Conservation (phyloP, 148 eudicot genomes). For the Rhododendron mucronatum region DNA sequence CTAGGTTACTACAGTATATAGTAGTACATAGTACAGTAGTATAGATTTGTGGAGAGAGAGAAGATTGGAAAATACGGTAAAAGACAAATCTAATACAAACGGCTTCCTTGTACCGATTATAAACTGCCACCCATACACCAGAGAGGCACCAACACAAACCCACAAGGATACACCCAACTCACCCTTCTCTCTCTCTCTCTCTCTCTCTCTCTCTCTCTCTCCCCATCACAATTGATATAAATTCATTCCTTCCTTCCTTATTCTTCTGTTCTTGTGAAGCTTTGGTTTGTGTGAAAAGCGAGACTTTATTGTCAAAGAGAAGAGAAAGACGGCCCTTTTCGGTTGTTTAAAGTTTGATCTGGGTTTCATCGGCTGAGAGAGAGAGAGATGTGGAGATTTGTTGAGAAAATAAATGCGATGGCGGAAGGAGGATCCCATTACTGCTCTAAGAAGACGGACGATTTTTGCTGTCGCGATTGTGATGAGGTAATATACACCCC, state of each 20-base stretch:
- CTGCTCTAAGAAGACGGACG: conserved; percentile 78
- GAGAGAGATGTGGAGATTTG: conserved; percentile 27
- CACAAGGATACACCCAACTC: background rate
- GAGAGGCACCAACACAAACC: conserved; percentile 14
- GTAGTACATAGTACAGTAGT: no score
- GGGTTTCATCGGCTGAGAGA: conserved; percentile 8
- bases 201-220: background rate
- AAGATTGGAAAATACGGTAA: background rate
- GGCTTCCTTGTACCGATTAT: conserved; percentile 25
- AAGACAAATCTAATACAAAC: conserved; percentile 24
- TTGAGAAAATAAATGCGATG: conserved; percentile 48
- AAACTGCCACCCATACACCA: conserved; percentile 26
- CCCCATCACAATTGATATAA: background rate
- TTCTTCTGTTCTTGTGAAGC: background rate
- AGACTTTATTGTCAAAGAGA: background rate
- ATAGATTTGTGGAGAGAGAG: background rate
- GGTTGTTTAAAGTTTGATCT: conserved; percentile 9
- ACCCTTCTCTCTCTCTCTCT: background rate
- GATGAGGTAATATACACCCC: conserved; percentile 41
- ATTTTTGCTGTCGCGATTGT: conserved; percentile 51
- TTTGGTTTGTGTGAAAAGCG: background rate
- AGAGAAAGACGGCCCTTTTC: background rate
- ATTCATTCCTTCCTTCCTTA: conserved; percentile 3
- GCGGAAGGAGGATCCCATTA: conserved; percentile 77
- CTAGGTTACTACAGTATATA: no score